Base-by-base conservation (phyloP, 495 filamentous ascomycete genomes). In the Platismatia glauca region DNA sequence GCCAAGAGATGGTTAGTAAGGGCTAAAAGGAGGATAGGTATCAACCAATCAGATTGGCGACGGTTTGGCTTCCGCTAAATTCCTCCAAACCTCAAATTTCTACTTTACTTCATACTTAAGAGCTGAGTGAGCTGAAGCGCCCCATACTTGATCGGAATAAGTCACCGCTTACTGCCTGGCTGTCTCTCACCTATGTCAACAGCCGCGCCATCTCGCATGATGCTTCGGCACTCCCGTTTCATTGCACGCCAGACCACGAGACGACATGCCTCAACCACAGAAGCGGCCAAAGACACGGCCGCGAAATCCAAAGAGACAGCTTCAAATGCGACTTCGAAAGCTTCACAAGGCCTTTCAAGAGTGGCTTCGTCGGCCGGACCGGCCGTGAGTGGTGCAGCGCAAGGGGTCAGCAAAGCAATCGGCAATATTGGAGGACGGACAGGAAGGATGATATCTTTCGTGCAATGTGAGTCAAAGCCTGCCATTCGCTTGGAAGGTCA, bases 401-500 rank as follows among this genome's bases (percentile, higher is more conserved):
- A 86, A 74, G 80, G 81, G 39, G 72, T 85, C 63, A 75, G 81
- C 59, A 81, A 79, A 68, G 83, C 87, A 57, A 74, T 95, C 65
- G 78, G 86, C 67, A 87, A 84, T 71, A 81, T 94, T 72, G 91
- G 92, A 72, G 94, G 94, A 66, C 83, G 89, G 63, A 91, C 89
- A 46, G 94, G 90, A 66, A 84, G 81, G 73, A 71, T 93, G 67
- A 84, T 97, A 72, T 79, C 81, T 60, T 89, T 91, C 69, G 77
- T 91, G 73, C 89, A 96, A 80, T 85, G 94, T 99, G 82, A 82
- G 91, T 82, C 57, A 27, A 55, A 20, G 35, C 27, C 55, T 60
- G 27, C 39, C 18, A 33, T 13, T 29, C 11, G 24, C 62, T 65
- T 59, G 57, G 12, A 38, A 57, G 27, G 24, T 7, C 37, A 20